Percentiles rank a stretch among this genome's conserved stretches.
phyloP scores from a whole-genome alignment of 164 flowering plant genomes.

The Stephania japonica region DNA sequence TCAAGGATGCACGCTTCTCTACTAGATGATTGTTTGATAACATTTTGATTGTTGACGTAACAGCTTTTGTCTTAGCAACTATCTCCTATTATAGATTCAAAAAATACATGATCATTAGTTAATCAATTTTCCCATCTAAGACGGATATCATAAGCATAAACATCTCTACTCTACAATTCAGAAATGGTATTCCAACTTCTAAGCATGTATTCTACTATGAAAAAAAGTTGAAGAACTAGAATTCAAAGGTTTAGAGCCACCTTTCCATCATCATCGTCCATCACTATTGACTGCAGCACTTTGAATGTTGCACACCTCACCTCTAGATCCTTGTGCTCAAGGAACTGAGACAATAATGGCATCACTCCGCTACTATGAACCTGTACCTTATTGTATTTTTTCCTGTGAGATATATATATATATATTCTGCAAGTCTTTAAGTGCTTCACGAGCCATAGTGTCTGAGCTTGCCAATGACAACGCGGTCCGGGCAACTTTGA shows the following conservation, averaged over 20 bases:
- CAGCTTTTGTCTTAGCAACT: too few species aligned
- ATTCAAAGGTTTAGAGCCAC: too few species aligned
- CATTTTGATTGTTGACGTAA: too few species aligned
- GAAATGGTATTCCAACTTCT: background rate
- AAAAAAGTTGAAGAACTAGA: too few species aligned
- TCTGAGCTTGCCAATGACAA: slow-evolving; percentile 56
- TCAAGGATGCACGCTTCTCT: too few species aligned
- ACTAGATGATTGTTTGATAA: too few species aligned
- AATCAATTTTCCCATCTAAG: too few species aligned
- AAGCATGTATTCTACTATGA: background rate
- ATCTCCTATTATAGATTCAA: too few species aligned
- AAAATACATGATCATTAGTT: too few species aligned
- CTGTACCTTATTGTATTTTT: slow-evolving; percentile 33
- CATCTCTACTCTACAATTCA: too few species aligned
- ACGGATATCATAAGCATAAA: too few species aligned
- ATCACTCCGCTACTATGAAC: slow-evolving; percentile 41
- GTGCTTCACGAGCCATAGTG: slow-evolving; percentile 56
- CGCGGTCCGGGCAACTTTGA: too few species aligned
- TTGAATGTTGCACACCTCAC: slow-evolving; percentile 47
- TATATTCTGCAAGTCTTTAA: slow-evolving; percentile 48
- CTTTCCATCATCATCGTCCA: slow-evolving; percentile 47
- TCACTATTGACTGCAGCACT: slow-evolving; percentile 34
- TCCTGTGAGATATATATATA: slow-evolving; percentile 38
- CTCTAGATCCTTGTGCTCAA: slow-evolving; percentile 33
- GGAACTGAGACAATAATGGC: slow-evolving; percentile 38